A percentile compares a stretch with the other conserved stretches of the same genome.
phyloP scores from a whole-genome alignment of 2,329 filamentous ascomycete species.

The Fusarium newnesense region DNA sequence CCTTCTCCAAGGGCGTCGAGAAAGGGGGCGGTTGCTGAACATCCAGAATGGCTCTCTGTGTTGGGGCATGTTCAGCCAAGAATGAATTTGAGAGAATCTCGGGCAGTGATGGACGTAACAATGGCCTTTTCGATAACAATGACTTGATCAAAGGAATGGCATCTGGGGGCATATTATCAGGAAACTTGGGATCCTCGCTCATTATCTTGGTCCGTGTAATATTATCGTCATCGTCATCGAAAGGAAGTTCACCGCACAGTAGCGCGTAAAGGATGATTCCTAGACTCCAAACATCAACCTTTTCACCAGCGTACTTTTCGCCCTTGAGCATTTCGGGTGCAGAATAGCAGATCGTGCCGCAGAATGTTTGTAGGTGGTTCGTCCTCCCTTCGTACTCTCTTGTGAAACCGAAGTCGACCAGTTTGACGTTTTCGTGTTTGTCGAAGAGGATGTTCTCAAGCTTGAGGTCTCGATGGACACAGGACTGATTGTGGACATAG shows the following conservation, averaged over 20 bases:
- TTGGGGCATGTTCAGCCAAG: constrained; percentile 84
- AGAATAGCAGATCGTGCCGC: constrained; percentile 96
- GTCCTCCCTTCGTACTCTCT: constrained; percentile 95
- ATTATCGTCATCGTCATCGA: constrained; percentile 94
- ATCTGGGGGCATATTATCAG: constrained; percentile 80
- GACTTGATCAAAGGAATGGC: constrained; percentile 80
- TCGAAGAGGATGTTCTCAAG: constrained; percentile 91
- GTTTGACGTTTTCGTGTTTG: constrained; percentile 96
- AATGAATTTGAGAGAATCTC: constrained; percentile 92
- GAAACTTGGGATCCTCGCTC: constrained; percentile 85
- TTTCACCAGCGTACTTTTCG: constrained; percentile 97
- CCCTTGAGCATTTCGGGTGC: constrained; percentile 98
- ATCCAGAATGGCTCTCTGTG: constrained; percentile 90
- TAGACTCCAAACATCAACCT: constrained; percentile 95
- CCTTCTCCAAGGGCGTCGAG: constrained; percentile 86
- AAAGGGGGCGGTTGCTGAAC: constrained; percentile 84
- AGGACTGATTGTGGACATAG: constrained; percentile 94
- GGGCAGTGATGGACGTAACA: constrained; percentile 81
- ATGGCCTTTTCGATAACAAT: constrained; percentile 89
- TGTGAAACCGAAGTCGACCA: constrained; percentile 98
- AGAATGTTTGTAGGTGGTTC: constrained; percentile 96
- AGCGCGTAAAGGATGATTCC: constrained; percentile 87
- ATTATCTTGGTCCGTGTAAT: constrained; percentile 87
- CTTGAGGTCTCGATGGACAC: constrained; percentile 96
- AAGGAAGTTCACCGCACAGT: constrained; percentile 87